These are phyloP conservation scores for Cladosporium sp. DNA, from an alignment of 2,329 filamentous ascomycete genomes.

Conservation along the genomic window DNA sequence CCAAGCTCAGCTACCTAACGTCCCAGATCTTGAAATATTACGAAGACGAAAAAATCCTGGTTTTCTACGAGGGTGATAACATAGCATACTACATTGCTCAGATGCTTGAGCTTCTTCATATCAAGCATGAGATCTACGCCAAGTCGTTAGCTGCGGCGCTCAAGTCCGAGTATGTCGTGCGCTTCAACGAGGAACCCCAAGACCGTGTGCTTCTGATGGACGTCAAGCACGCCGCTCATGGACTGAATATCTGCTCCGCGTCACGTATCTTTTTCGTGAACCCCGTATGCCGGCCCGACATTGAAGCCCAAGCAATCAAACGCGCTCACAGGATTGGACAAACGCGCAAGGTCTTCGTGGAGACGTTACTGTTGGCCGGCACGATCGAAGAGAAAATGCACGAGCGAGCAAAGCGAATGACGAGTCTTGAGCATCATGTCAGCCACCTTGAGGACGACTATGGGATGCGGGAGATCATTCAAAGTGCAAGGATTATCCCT, in stretches of 20 bases:
- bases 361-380: conserved; percentile 74
- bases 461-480: conserved; percentile 56
- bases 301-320: conserved; percentile 89
- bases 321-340: conserved; percentile 86
- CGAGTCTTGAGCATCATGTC: conserved; percentile 53
- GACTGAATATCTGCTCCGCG: conserved; percentile 77
- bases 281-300: conserved; percentile 76
- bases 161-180: conserved; percentile 70
- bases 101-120: conserved; percentile 67
- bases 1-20: conserved; percentile 82
- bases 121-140: conserved; percentile 64
- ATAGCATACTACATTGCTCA: conserved; percentile 81
- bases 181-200: conserved; percentile 66
- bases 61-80: conserved; percentile 90
- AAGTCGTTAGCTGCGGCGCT: conserved; percentile 57
- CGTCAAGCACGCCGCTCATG: conserved; percentile 81
- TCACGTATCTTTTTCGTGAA: conserved; percentile 86
- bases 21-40: conserved; percentile 67
- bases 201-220: conserved; percentile 86
- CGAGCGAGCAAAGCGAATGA: conserved; percentile 69
- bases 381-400: conserved; percentile 85
- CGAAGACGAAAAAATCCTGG: conserved; percentile 73
- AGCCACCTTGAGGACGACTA: conserved; percentile 57
- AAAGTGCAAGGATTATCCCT: conserved; percentile 49
- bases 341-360: conserved; percentile 70